These are phyloP conservation scores for Micractinium conductrix DNA, from an alignment of 139 green algal genomes.

Conservation along the genomic window DNA sequence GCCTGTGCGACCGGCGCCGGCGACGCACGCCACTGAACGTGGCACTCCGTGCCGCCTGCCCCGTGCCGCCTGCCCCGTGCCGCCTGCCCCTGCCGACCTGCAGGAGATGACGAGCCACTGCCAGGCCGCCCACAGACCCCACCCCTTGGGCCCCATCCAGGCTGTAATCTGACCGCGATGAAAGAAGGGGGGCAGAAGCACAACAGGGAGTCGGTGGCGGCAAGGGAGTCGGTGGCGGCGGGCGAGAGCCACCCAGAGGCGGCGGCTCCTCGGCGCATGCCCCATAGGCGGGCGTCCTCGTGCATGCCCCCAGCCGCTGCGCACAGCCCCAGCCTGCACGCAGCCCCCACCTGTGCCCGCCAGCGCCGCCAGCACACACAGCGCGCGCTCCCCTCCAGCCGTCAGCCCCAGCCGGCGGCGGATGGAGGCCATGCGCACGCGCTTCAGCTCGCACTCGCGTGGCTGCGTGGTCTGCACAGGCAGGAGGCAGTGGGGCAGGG, in stretches of 20 bases:
- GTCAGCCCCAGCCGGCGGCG: constrained; percentile 38
- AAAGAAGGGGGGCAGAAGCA: neutral
- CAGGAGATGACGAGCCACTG: constrained; percentile 39
- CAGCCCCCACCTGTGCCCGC: constrained; percentile 33
- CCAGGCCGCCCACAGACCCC: constrained; percentile 17
- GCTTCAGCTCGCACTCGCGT: constrained; percentile 25
- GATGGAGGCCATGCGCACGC: constrained; percentile 15
- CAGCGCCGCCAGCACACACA: constrained; percentile 44
- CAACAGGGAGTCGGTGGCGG: no score
- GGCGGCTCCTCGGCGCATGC: no score
- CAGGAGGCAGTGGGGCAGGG: neutral
- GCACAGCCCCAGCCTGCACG: no score
- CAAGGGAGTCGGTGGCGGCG: no score
- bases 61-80: no score
- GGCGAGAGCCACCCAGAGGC: no score
- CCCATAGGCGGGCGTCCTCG: no score
- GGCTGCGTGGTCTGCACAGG: constrained; percentile 26
- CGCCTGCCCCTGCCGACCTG: no score
- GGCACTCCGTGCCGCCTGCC: no score
- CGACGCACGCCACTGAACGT: no score
- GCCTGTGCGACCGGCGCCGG: no score
- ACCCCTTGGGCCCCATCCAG: constrained; percentile 44
- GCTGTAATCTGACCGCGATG: constrained; percentile 53
- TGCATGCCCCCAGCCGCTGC: no score
- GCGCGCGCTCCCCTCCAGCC: constrained; percentile 23